These are phyloP conservation scores for Clarireedia homoeocarpa DNA, from an alignment of 2,329 filamentous ascomycete genomes.

Conservation along the genomic window DNA sequence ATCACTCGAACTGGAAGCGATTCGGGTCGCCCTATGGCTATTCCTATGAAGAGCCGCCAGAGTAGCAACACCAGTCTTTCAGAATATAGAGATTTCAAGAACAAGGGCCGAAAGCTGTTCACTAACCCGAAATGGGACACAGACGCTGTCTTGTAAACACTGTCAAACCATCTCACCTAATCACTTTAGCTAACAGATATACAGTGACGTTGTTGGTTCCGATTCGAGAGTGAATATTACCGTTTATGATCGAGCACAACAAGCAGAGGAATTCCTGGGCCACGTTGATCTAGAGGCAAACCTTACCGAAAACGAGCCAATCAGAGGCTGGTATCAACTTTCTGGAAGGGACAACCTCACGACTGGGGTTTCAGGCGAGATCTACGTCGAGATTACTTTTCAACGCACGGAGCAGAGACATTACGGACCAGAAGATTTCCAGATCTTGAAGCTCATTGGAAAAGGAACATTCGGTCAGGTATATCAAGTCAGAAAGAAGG, in stretches of 20 bases:
- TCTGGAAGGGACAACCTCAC: conserved; percentile 68
- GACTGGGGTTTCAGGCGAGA: conserved; percentile 70
- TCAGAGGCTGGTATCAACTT: conserved; percentile 81
- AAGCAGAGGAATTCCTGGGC: conserved; percentile 84
- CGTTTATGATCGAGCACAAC: conserved; percentile 75
- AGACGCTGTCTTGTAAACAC: conserved; percentile 82
- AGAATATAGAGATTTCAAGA: conserved; percentile 50
- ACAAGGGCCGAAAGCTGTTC: conserved; percentile 51
- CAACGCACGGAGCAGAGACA: conserved; percentile 84
- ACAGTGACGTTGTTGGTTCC: conserved; percentile 84
- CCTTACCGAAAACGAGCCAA: conserved; percentile 54
- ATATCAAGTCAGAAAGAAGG: conserved; percentile 96
- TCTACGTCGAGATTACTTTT: conserved; percentile 79
- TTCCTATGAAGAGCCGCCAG: conserved; percentile 93
- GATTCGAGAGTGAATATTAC: conserved; percentile 88
- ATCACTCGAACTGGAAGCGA: conserved; percentile 71
- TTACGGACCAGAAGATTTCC: conserved; percentile 91
- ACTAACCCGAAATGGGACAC: conserved; percentile 94
- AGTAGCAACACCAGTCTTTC: conserved; percentile 87
- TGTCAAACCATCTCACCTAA: not conserved
- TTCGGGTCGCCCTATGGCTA: conserved; percentile 74
- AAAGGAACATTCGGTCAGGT: conserved; percentile 98
- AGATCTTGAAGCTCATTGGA: conserved; percentile 91
- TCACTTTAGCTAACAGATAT: conserved; percentile 13
- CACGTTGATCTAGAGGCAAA: conserved; percentile 77